Evolutionary conservation across 805 yeast genomes (phyloP).

Genomic region (Schizosaccharomyces japonicus): DNA sequence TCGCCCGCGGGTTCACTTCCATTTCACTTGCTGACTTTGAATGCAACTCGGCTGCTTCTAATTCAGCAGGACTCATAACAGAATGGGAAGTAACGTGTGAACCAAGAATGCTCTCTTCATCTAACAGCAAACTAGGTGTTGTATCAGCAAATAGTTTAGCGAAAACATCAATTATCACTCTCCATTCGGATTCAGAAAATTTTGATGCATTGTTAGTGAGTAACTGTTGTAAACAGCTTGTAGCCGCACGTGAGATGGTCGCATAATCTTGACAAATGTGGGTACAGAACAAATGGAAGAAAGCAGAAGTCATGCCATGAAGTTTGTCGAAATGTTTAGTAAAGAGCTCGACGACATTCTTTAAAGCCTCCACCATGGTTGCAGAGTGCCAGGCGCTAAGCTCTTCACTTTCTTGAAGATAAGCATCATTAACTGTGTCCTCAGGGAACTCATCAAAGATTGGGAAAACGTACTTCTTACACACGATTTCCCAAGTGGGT

Average conservation of each 20-base stretch:
- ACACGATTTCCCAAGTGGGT: constrained; percentile 62
- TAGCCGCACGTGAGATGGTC: constrained; percentile 83
- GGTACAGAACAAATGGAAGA: constrained; percentile 49
- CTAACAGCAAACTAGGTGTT: constrained; percentile 61
- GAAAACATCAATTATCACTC: constrained; percentile 37
- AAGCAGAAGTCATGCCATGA: constrained; percentile 52
- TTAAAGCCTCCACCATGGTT: constrained; percentile 81
- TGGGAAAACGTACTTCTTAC: constrained; percentile 63
- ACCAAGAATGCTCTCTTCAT: not conserved
- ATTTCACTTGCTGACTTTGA: too few species aligned
- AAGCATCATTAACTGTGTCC: constrained; percentile 48
- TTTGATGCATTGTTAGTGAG: constrained; percentile 48
- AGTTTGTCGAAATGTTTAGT: constrained; percentile 60
- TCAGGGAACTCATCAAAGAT: constrained; percentile 59
- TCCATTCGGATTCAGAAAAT: constrained; percentile 54
- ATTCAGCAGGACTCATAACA: not conserved
- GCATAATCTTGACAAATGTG: constrained; percentile 95
- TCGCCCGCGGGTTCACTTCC: too few species aligned
- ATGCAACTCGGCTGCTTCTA: too few species aligned
- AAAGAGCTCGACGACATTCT: constrained; percentile 64
- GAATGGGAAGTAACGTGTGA: too few species aligned
- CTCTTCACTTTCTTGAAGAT: constrained; percentile 48
- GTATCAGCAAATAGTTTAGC: constrained; percentile 52
- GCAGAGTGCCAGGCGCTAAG: constrained; percentile 90
- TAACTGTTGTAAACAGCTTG: constrained; percentile 62